Evolutionary conservation across 2,329 filamentous ascomycete species (phyloP).

Genomic region (Elsinoe fawcettii): DNA sequence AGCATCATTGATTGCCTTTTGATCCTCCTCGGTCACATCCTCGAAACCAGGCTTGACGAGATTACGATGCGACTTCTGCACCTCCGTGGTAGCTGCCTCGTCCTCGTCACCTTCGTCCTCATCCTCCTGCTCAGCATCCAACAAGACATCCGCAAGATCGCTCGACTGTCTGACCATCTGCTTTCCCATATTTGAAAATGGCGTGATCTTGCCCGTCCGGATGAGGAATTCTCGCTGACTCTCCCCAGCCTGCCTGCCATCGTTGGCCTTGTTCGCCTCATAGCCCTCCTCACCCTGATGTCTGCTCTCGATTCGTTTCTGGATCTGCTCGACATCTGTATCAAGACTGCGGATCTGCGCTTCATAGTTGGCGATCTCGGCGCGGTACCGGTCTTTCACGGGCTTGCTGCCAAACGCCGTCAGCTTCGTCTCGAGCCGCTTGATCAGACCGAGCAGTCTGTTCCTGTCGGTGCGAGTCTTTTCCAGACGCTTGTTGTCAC

Average conservation of each 20-base stretch:
- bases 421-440: conserved; percentile 50
- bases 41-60: conserved; percentile 42
- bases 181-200: conserved; percentile 72
- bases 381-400: conserved; percentile 51
- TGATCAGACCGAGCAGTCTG: conserved; percentile 59
- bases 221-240: conserved; percentile 83
- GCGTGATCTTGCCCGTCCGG: conserved; percentile 93
- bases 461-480: conserved; percentile 46
- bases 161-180: conserved; percentile 57
- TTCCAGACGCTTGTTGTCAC: conserved; percentile 55
- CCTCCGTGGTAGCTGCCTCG: conserved; percentile 23
- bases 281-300: conserved; percentile 46
- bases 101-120: conserved; percentile 40
- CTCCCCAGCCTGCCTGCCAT: conserved; percentile 64
- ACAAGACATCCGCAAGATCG: conserved; percentile 65
- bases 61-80: conserved; percentile 40
- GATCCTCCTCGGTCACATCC: conserved; percentile 27
- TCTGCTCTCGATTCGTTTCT: conserved; percentile 69
- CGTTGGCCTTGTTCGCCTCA: conserved; percentile 17
- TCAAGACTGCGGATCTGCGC: conserved; percentile 57
- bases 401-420: conserved; percentile 47
- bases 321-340: conserved; percentile 71
- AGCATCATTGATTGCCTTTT: conserved; percentile 12
- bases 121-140: conserved; percentile 71
- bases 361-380: conserved; percentile 60